Percentiles rank a stretch among this genome's conserved stretches.
These are phyloP conservation scores for Pseudogymnoascus sp. DNA, from an alignment of 2,329 filamentous ascomycete species.

Conservation along the genomic window DNA sequence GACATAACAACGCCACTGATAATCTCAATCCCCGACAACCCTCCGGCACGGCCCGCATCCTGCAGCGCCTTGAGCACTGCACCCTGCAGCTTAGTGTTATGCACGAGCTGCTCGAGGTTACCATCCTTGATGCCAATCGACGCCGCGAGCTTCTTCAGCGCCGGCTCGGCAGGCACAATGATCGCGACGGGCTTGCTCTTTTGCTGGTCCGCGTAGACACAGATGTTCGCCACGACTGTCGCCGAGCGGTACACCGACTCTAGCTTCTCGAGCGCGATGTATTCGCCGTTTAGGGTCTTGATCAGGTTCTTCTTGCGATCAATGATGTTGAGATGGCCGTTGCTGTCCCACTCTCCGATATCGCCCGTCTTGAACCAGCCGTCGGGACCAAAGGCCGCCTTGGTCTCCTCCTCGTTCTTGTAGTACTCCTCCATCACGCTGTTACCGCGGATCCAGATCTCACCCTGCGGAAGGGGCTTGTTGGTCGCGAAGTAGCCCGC, in stretches of 20 bases:
- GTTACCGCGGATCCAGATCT: slow-evolving; percentile 78
- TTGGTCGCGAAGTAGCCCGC: slow-evolving; percentile 63
- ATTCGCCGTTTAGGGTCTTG: slow-evolving; percentile 91
- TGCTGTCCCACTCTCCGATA: slow-evolving; percentile 67
- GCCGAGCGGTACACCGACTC: slow-evolving; percentile 81
- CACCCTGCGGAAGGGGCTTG: slow-evolving; percentile 67
- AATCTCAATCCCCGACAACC: slow-evolving; percentile 62
- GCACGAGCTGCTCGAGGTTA: slow-evolving; percentile 46
- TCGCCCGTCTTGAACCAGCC: slow-evolving; percentile 88
- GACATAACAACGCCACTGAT: slow-evolving; percentile 67
- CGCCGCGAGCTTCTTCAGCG: slow-evolving; percentile 48
- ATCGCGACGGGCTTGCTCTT: slow-evolving; percentile 74
- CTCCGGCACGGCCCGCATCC: slow-evolving; percentile 52
- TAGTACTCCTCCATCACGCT: slow-evolving; percentile 71
- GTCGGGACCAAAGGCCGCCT: slow-evolving; percentile 60
- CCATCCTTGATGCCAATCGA: slow-evolving; percentile 53
- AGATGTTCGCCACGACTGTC: slow-evolving; percentile 71
- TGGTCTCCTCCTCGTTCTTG: slow-evolving; percentile 75
- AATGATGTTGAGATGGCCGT: slow-evolving; percentile 68
- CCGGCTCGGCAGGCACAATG: slow-evolving; percentile 59
- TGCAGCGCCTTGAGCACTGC: slow-evolving; percentile 61
- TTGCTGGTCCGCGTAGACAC: slow-evolving; percentile 69
- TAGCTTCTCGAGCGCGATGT: slow-evolving; percentile 92
- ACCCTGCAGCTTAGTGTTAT: slow-evolving; percentile 53
- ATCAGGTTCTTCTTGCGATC: slow-evolving; percentile 89